Conservation (phyloP, 257 asterid species). For the Solanum commersonii region DNA sequence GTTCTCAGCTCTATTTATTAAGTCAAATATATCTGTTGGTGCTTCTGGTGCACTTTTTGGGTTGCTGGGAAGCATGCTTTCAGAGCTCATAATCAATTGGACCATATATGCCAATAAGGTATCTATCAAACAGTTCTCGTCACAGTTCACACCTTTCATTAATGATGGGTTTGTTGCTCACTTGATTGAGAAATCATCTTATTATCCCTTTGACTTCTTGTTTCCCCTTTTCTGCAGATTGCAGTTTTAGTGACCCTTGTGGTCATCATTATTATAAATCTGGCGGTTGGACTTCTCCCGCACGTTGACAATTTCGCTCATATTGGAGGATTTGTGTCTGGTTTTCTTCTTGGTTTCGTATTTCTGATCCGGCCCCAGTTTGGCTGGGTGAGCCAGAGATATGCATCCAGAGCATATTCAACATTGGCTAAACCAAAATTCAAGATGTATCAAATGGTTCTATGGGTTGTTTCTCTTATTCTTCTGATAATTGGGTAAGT, state of each 20-base stretch:
- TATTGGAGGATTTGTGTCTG: conserved; percentile 82
- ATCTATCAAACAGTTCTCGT: not conserved
- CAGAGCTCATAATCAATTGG: conserved; percentile 89
- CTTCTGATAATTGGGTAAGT: conserved; percentile 69
- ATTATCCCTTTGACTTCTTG: not conserved
- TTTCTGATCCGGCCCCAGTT: conserved; percentile 80
- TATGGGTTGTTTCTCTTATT: conserved; percentile 61
- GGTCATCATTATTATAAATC: conserved; percentile 54
- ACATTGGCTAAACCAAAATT: conserved; percentile 39
- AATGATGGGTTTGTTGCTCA: not conserved
- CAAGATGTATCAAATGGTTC: conserved; percentile 65
- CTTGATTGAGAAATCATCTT: not conserved
- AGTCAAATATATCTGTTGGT: conserved; percentile 81
- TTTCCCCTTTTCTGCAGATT: conserved; percentile 32
- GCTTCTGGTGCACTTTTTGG: conserved; percentile 97
- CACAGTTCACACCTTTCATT: not conserved
- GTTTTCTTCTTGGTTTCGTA: conserved; percentile 80
- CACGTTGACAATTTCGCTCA: conserved; percentile 94
- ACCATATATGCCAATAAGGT: conserved; percentile 86
- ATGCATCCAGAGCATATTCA: conserved; percentile 35
- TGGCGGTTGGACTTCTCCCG: conserved; percentile 83
- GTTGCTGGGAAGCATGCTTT: conserved; percentile 84
- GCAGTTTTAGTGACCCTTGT: conserved; percentile 61
- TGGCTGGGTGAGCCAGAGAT: conserved; percentile 81
- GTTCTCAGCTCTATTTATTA: conserved; percentile 72